Evolutionary conservation across 2,329 filamentous ascomycete genomes (phyloP).

Genomic region (Fusarium bactridioides): DNA sequence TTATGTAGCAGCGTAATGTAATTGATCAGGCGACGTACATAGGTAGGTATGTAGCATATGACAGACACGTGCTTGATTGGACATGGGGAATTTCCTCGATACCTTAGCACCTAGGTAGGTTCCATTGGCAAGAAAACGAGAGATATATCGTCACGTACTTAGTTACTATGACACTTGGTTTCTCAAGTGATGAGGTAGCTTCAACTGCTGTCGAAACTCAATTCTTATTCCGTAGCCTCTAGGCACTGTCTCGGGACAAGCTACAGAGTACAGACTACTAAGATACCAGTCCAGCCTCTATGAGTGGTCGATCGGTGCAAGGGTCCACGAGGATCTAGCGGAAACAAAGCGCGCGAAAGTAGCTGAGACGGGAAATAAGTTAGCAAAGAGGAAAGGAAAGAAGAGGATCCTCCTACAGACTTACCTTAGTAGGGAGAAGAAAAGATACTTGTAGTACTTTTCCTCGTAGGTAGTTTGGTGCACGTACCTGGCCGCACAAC

Average conservation of each 20-base stretch:
- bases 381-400: background rate
- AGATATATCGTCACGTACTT: background rate
- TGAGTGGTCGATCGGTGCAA: slow-evolving; percentile 28
- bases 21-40: background rate
- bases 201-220: slow-evolving; percentile 5
- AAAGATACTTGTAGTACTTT: slow-evolving; percentile 15
- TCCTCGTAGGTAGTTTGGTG: background rate
- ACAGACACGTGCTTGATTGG: background rate
- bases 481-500: slow-evolving; percentile 16
- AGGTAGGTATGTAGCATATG: background rate
- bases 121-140: background rate
- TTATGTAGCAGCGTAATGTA: slow-evolving; percentile 4
- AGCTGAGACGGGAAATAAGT: slow-evolving; percentile 9
- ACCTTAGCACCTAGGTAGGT: background rate
- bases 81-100: background rate
- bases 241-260: slow-evolving; percentile 11
- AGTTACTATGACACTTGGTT: background rate
- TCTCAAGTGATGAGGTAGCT: background rate
- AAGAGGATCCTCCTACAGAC: background rate
- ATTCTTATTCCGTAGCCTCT: slow-evolving; percentile 6
- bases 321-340: slow-evolving; percentile 23
- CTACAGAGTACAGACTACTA: background rate
- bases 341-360: slow-evolving; percentile 22
- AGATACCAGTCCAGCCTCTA: background rate
- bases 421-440: background rate